Percentiles rank a stretch among this genome's conserved stretches.
Conservation (phyloP, 2,329 filamentous ascomycete genomes). For the Sphaerulina populicola region DNA sequence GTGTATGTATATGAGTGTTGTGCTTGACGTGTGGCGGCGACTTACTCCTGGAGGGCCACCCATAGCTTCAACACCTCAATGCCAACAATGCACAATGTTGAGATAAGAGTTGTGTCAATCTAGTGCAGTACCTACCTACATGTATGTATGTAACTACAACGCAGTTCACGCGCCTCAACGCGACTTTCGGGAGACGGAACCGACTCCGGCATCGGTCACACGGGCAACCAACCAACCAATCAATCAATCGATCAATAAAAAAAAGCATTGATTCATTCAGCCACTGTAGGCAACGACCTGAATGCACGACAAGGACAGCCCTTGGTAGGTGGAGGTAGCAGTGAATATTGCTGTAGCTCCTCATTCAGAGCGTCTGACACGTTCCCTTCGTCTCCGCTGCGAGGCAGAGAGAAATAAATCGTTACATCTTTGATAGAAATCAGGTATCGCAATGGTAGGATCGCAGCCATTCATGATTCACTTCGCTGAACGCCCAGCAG, state of each 20-base stretch:
- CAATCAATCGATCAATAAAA: no score
- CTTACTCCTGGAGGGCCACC: constrained; percentile 27
- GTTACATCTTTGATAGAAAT: no score
- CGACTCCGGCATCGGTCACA: not conserved
- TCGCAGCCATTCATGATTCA: not conserved
- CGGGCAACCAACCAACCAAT: constrained; percentile 2
- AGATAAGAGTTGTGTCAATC: no score
- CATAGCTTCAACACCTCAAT: constrained; percentile 23
- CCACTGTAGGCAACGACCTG: no score
- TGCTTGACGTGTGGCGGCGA: not conserved
- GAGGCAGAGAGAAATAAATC: no score
- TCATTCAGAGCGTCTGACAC: no score
- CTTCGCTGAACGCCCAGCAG: not conserved
- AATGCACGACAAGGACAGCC: no score
- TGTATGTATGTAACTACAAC: not conserved
- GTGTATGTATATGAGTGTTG: not conserved
- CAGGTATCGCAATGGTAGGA: not conserved
- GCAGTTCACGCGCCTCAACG: constrained; percentile 1
- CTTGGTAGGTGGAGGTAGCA: no score
- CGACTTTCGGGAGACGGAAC: constrained; percentile 6
- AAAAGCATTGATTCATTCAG: no score
- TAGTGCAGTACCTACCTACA: no score
- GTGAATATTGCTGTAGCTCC: no score
- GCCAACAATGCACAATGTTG: not conserved
- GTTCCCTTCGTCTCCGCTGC: no score